Evolutionary conservation across 176 grass and related monocot genomes (phyloP).

Genomic region (Ampelocalamus luodianensis): DNA sequence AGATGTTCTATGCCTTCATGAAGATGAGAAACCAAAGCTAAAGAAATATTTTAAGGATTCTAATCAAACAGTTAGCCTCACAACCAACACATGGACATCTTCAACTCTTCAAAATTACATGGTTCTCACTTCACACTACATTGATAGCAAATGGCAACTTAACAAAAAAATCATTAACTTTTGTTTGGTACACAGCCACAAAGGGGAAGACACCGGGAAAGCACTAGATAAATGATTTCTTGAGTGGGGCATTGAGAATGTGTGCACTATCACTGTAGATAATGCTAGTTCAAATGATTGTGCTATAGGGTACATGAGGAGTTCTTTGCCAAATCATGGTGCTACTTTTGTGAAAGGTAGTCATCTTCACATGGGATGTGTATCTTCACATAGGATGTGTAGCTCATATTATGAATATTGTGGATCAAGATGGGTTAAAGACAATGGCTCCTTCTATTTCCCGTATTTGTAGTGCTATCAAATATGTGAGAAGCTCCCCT

Average conservation of each 20-base stretch:
- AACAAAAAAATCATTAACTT: slow-evolving; percentile 25
- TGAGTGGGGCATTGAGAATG: background rate
- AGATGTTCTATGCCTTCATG: too few relatives aligned
- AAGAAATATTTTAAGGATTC: too few relatives aligned
- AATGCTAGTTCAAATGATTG: slow-evolving; percentile 8
- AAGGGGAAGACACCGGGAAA: background rate
- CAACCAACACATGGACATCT: background rate
- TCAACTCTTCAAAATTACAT: background rate
- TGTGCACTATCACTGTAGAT: slow-evolving; percentile 2
- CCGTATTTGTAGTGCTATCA: background rate
- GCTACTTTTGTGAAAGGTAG: background rate
- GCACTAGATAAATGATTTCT: background rate
- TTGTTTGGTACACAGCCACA: background rate
- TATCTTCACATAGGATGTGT: background rate
- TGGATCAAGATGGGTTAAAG: background rate
- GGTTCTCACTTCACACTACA: slow-evolving; percentile 24
- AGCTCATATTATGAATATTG: background rate
- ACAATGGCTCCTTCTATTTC: background rate
- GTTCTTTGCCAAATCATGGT: background rate
- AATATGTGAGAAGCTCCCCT: background rate
- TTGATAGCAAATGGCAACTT: background rate
- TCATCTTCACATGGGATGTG: background rate
- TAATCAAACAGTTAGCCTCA: background rate
- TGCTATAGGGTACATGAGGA: background rate
- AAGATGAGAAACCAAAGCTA: too few relatives aligned